Evolutionary conservation across 768 basidiomycete species (phyloP).

Genomic region (Symmetrospora coprosmae): DNA sequence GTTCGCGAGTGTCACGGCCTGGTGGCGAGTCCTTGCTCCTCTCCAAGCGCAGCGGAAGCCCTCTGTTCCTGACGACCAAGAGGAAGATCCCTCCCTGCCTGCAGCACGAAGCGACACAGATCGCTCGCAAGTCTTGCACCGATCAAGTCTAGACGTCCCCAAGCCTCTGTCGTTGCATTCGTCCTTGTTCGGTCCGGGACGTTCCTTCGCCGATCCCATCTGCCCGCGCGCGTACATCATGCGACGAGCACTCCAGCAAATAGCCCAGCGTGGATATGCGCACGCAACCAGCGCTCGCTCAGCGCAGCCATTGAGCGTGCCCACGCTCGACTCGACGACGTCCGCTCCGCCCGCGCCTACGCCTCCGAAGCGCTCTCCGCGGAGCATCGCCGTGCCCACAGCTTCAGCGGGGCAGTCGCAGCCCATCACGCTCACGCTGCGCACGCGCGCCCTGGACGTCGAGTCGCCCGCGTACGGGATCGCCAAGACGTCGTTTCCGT

Average conservation of each 20-base stretch:
- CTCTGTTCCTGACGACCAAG: too few species aligned
- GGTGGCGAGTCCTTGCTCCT: too few species aligned
- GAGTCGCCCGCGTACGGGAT: conserved; percentile 6
- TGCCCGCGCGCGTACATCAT: too few species aligned
- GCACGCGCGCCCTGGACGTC: conserved; percentile 8
- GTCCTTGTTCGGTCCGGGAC: too few species aligned
- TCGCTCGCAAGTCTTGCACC: too few species aligned
- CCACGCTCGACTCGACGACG: neutral
- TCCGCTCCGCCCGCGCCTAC: neutral
- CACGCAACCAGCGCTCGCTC: neutral
- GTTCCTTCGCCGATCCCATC: too few species aligned
- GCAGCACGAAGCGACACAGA: too few species aligned
- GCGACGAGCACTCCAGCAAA: neutral
- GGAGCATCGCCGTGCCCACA: neutral
- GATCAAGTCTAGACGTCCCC: too few species aligned
- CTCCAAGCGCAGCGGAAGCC: too few species aligned
- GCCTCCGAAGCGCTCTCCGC: neutral
- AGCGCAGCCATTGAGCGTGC: neutral
- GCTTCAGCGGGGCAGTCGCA: neutral
- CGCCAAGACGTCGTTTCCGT: conserved; percentile 42
- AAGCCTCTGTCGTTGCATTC: too few species aligned
- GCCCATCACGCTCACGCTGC: conserved; percentile 8
- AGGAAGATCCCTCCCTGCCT: too few species aligned
- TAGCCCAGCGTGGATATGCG: neutral
- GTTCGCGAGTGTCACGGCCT: too few species aligned